A percentile compares a stretch with the other conserved stretches of the same genome.
Conservation (phyloP, 352 stramenopile species). For the Phytophthora sp. region DNA sequence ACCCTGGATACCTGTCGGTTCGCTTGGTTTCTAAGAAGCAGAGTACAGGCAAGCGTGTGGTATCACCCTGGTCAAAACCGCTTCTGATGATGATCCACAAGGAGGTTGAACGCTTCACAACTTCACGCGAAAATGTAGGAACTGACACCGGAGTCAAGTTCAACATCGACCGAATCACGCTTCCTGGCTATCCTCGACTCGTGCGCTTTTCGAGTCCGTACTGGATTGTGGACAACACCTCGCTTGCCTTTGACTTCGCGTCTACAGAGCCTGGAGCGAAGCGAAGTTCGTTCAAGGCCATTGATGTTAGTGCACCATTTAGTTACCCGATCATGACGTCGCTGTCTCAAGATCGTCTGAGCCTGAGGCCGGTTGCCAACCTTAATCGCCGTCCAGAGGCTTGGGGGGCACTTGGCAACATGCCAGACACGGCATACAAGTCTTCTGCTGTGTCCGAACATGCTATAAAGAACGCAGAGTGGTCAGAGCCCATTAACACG, state of each 20-base stretch:
- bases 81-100: slow-evolving; percentile 86
- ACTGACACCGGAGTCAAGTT: slow-evolving; percentile 62
- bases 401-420: slow-evolving; percentile 64
- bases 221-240: slow-evolving; percentile 89
- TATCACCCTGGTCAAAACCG: slow-evolving; percentile 81
- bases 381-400: slow-evolving; percentile 54
- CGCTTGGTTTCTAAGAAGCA: slow-evolving; percentile 55
- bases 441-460: slow-evolving; percentile 62
- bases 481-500: slow-evolving; percentile 85
- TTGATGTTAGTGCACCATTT: slow-evolving; percentile 56
- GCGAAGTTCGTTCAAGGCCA: slow-evolving; percentile 42
- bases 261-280: slow-evolving; percentile 66
- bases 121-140: slow-evolving; percentile 57
- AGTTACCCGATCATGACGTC: slow-evolving; percentile 67
- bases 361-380: slow-evolving; percentile 63
- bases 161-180: slow-evolving; percentile 75
- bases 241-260: slow-evolving; percentile 65
- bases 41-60: slow-evolving; percentile 34
- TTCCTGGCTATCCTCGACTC: slow-evolving; percentile 70
- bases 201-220: slow-evolving; percentile 85
- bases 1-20: slow-evolving; percentile 77
- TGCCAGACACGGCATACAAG: slow-evolving; percentile 56
- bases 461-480: slow-evolving; percentile 64
- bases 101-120: slow-evolving; percentile 78
- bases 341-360: slow-evolving; percentile 69